Percentiles rank a stretch among this genome's conserved stretches.
Conservation (phyloP, 306 rosid genomes). For the Pterocarpus santalinus region DNA sequence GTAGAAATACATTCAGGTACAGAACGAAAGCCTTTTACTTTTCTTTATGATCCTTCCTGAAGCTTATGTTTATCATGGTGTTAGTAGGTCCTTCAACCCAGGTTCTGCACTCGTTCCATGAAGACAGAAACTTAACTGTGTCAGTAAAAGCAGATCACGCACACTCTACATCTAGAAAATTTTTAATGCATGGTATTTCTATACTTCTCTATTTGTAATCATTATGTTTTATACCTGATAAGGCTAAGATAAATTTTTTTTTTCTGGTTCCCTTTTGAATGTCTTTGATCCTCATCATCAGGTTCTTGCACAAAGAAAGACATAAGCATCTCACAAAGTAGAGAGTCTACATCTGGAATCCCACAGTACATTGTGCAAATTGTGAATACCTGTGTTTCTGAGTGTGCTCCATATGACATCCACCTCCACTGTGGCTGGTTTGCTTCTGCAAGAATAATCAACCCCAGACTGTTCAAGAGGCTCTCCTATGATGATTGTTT, state of each 20-base stretch:
- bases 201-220: neutral
- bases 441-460: conserved; percentile 70
- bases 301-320: conserved; percentile 66
- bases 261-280: neutral
- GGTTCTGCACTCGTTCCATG: conserved; percentile 23
- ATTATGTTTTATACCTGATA: neutral
- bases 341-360: conserved; percentile 62
- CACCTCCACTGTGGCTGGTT: conserved; percentile 84
- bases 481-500: conserved; percentile 71
- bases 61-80: conserved; percentile 3
- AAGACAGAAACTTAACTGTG: conserved; percentile 49
- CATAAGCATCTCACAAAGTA: conserved; percentile 74
- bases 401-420: conserved; percentile 64
- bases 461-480: conserved; percentile 70
- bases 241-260: neutral
- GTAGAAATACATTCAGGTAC: conserved; percentile 48
- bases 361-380: conserved; percentile 69
- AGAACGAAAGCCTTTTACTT: neutral
- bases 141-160: conserved; percentile 45
- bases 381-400: conserved; percentile 67
- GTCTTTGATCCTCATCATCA: conserved; percentile 24
- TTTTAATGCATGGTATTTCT: conserved; percentile 55
- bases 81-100: conserved; percentile 32
- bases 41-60: conserved; percentile 10
- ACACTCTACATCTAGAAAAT: conserved; percentile 45